A percentile compares a stretch with the other conserved stretches of the same genome.
These are phyloP conservation scores for Verticillium dahliae DNA, from an alignment of 2,329 filamentous ascomycete genomes.

Conservation along the genomic window DNA sequence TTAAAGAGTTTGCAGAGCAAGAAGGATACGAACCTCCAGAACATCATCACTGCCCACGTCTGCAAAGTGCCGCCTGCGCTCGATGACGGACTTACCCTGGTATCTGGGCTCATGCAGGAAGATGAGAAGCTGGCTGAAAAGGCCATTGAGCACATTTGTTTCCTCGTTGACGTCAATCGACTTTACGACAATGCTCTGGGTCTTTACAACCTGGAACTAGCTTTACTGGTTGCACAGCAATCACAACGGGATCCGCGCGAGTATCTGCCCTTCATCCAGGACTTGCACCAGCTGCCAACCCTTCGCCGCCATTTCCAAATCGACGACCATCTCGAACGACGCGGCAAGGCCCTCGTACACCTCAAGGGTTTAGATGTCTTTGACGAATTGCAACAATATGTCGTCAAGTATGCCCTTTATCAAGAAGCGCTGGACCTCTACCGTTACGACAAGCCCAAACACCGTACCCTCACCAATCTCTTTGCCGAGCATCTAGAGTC, in stretches of 20 bases:
- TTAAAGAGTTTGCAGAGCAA: conserved; percentile 58
- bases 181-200: conserved; percentile 88
- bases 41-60: conserved; percentile 88
- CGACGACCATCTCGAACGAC: conserved; percentile 77
- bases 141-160: conserved; percentile 95
- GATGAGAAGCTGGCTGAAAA: conserved; percentile 71
- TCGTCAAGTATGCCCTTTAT: conserved; percentile 74
- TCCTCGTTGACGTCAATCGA: conserved; percentile 86
- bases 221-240: conserved; percentile 87
- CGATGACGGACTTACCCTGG: conserved; percentile 73
- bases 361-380: conserved; percentile 69
- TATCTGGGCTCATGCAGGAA: conserved; percentile 66
- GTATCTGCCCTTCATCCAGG: conserved; percentile 90
- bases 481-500: conserved; percentile 75
- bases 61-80: conserved; percentile 90
- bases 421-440: conserved; percentile 71
- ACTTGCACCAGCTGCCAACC: conserved; percentile 67
- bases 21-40: conserved; percentile 67
- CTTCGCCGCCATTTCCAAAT: conserved; percentile 74
- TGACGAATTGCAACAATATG: conserved; percentile 72
- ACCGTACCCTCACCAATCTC: conserved; percentile 63
- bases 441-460: conserved; percentile 67
- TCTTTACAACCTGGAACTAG: conserved; percentile 84
- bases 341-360: conserved; percentile 69
- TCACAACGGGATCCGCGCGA: conserved; percentile 93